Evolutionary conservation across 2,329 filamentous ascomycete genomes (phyloP), one percentile per base, ranked within the genome.

Genomic region (Fusarium pininemorale): DNA sequence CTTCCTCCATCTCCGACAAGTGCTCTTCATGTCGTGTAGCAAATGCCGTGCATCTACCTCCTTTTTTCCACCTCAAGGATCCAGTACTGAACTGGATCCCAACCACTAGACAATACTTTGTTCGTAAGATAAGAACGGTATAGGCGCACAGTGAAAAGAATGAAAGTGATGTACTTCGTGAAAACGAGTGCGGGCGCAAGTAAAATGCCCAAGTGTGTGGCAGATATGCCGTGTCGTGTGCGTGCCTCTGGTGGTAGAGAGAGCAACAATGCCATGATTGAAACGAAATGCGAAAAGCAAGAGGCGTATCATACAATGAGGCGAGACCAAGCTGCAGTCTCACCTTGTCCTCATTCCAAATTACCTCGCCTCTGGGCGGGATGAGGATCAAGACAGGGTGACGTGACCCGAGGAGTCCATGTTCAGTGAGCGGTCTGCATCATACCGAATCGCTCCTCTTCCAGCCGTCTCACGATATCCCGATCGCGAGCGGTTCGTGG

Each of bases 401-500:
- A 28, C 20, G 28, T 53, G 50, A 54, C 51, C 65, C 57, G 63
- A 50, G 30, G 44, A 67, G 54, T 55, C 50, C 38, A 54, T 37
- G 58, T 64, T 75, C 65, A 78, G 66, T 77, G 76, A 50, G 76
- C 76, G 50, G 72, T 65, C 42, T 78, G 76, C 79, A 85, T 70
- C 80, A 77, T 69, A 48, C 81, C 68, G 75, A 80, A 81, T 56
- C 85, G 82, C 77, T 86, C 85, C 78, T 89, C 86, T 76, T 90
- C 89, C 77, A 90, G 82, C 73, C 87, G 82, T 76, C 88, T 85
- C 64, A 90, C 87, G 78, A 90, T 82, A 79, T 90, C 88, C 75
- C 88, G 84, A 81, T 90, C 89, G 75, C 86, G 85, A 45, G 87
- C 87, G 75, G 87, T 89, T 44, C 88, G 82, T 28, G 88, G 88